phyloP scores from a whole-genome alignment of 1,284 basidiomycete species.

The Lentinus polychrous region DNA sequence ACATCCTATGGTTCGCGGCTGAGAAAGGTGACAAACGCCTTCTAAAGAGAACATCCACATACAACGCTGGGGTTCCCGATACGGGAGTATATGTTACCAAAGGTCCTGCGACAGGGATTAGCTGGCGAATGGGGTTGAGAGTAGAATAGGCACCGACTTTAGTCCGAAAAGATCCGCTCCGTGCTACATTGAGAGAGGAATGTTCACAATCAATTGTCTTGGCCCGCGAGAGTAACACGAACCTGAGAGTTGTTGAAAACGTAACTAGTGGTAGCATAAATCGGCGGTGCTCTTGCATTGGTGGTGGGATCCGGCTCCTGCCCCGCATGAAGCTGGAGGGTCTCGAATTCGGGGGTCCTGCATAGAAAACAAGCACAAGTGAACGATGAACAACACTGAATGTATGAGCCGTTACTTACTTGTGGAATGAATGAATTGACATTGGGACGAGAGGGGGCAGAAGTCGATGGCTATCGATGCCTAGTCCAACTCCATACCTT shows the following conservation, averaged over 20 bases:
- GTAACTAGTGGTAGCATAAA: conserved; percentile 74
- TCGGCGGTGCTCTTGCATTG: conserved; percentile 77
- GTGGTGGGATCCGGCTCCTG: conserved; percentile 67
- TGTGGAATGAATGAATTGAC: conserved; percentile 17
- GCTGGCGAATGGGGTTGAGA: background rate
- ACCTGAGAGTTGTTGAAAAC: conserved; percentile 77
- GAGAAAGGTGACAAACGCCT: background rate
- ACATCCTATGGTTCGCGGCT: conserved; percentile 44
- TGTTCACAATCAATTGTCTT: background rate
- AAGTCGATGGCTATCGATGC: background rate
- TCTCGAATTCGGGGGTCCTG: conserved; percentile 73
- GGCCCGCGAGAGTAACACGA: background rate
- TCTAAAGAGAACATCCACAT: conserved; percentile 21
- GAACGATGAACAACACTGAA: background rate
- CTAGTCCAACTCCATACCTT: background rate
- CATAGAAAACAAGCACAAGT: too few species aligned
- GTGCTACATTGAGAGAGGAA: conserved; percentile 42
- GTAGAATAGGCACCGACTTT: conserved; percentile 31
- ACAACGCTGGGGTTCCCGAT: conserved; percentile 83
- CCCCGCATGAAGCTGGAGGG: conserved; percentile 79
- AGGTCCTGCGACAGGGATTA: conserved; percentile 30
- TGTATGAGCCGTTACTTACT: conserved; percentile 11
- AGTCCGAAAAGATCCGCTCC: conserved; percentile 80
- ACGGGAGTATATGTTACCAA: conserved; percentile 74
- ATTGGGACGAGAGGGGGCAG: background rate